These are phyloP conservation scores for Stemphylium beticola DNA, from an alignment of 2,329 filamentous ascomycete species.

Conservation along the genomic window DNA sequence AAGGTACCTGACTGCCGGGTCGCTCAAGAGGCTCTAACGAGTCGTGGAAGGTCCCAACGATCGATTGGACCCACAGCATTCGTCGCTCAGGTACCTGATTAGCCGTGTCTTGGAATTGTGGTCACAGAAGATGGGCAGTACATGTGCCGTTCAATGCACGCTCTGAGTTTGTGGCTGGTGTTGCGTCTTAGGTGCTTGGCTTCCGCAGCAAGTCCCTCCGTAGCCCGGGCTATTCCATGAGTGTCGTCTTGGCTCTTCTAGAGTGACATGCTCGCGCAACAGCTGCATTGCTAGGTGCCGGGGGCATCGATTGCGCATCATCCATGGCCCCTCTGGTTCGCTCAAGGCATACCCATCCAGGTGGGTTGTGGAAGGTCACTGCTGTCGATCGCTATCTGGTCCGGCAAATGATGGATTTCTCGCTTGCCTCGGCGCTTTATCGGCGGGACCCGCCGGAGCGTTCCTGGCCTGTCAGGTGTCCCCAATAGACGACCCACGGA, in stretches of 20 bases:
- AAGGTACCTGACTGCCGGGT: not conserved
- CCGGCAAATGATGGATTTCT: not conserved
- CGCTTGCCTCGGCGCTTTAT: not conserved
- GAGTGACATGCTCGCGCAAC: not conserved
- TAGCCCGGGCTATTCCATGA: too few relatives aligned
- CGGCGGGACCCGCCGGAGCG: not conserved
- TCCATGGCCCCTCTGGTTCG: constrained; percentile 9
- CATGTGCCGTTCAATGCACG: too few relatives aligned
- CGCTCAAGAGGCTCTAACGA: constrained; percentile 7
- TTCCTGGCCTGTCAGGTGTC: not conserved
- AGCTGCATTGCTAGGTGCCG: not conserved
- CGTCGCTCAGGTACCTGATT: too few relatives aligned
- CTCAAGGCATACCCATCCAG: not conserved
- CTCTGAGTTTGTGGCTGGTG: too few relatives aligned
- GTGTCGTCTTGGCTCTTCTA: not conserved
- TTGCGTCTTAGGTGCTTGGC: too few relatives aligned
- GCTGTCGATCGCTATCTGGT: constrained; percentile 4
- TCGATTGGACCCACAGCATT: not conserved
- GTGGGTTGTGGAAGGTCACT: constrained; percentile 3
- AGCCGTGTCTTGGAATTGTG: too few relatives aligned
- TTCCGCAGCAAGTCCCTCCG: too few relatives aligned
- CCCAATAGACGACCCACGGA: not conserved
- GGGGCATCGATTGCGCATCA: not conserved
- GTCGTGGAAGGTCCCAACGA: constrained; percentile 4
- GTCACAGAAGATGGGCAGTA: too few relatives aligned